Percentiles rank a stretch among this genome's conserved stretches.
These are phyloP conservation scores for Boeremia lycopersici DNA, from an alignment of 2,329 filamentous ascomycete genomes.

Conservation along the genomic window DNA sequence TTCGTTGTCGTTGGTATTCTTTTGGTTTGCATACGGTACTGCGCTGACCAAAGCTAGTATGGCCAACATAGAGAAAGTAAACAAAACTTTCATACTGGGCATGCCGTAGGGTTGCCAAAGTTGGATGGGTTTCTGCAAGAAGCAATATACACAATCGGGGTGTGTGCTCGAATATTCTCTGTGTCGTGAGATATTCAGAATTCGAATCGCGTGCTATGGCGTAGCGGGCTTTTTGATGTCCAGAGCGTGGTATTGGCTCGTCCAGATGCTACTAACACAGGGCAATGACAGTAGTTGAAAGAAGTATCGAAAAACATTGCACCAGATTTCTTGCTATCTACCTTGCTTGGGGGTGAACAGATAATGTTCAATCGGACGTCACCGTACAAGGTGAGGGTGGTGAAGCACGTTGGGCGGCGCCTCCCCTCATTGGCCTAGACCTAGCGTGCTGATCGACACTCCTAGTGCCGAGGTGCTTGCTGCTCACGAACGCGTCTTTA, in stretches of 20 bases:
- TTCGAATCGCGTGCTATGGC: not conserved
- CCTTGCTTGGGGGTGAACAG: not conserved
- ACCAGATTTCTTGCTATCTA: not conserved
- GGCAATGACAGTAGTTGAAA: not conserved
- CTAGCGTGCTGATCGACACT: constrained; percentile 4
- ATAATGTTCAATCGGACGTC: not conserved
- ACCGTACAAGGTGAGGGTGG: constrained; percentile 7
- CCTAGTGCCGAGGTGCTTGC: constrained; percentile 7
- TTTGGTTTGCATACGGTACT: not conserved
- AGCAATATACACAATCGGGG: too few species aligned
- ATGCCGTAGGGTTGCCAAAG: not conserved
- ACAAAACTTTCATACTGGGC: not conserved
- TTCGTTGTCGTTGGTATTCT: not conserved
- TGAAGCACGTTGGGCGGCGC: constrained; percentile 14
- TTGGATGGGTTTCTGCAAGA: too few species aligned
- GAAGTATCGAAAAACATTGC: not conserved
- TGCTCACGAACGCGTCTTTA: constrained; percentile 7
- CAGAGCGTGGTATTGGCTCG: not conserved
- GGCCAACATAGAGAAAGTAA: not conserved
- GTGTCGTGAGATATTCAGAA: not conserved
- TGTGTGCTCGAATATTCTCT: not conserved
- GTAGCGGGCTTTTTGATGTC: not conserved
- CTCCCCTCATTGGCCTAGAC: constrained; percentile 3
- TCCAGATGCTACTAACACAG: not conserved
- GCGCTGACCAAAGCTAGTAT: not conserved